phyloP scores from a whole-genome alignment of 352 stramenopile species.

The Albugo candida region DNA sequence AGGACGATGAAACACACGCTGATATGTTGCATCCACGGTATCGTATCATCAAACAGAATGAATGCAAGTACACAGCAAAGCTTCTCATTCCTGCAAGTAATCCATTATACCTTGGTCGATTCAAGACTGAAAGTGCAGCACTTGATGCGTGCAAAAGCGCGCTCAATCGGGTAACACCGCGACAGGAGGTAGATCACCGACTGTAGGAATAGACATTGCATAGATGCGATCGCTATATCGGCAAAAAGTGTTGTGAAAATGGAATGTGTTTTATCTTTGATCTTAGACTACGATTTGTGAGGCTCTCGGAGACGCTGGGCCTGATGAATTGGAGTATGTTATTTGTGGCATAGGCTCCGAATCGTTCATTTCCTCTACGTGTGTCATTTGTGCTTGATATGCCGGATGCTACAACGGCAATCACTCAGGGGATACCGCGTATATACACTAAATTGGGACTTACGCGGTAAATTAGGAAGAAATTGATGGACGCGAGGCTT shows the following conservation, averaged over 20 bases:
- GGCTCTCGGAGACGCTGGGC: no score
- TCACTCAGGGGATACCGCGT: conserved; percentile 6
- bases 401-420: conserved; percentile 31
- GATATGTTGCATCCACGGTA: background rate
- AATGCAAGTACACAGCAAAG: conserved; percentile 34
- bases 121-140: conserved; percentile 38
- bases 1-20: no score
- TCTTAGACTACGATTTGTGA: no score
- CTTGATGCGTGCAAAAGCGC: conserved; percentile 36
- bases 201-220: no score
- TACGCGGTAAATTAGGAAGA: conserved; percentile 73
- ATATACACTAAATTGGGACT: conserved; percentile 2
- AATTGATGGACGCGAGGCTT: conserved; percentile 62
- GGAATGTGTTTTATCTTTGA: no score
- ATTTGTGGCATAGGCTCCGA: no score
- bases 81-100: conserved; percentile 40
- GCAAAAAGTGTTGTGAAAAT: no score
- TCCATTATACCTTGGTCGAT: conserved; percentile 42
- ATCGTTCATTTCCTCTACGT: conserved; percentile 12
- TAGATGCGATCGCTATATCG: no score
- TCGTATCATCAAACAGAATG: conserved; percentile 24
- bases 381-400: conserved; percentile 57
- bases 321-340: no score
- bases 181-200: background rate
- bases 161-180: conserved; percentile 29